Percentiles rank a stretch among this genome's conserved stretches.
Conservation (phyloP, 352 stramenopile genomes). For the Hyphochytrium catenoides region DNA sequence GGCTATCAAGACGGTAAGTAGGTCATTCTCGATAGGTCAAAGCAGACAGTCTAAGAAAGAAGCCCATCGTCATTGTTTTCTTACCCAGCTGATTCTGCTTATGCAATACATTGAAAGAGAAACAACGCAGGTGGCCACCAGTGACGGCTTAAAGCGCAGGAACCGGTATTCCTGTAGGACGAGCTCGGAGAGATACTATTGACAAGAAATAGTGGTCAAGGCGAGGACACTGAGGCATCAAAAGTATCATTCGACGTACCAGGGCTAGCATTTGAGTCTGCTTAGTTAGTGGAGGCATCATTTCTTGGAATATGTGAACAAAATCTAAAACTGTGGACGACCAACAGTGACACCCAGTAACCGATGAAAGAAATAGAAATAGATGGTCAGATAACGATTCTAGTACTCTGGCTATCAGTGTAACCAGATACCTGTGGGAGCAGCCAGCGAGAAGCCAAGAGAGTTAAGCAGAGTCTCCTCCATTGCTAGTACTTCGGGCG, state of each 20-base stretch:
- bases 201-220: no score
- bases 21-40: no score
- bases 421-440: constrained; percentile 34
- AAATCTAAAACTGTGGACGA: constrained; percentile 40
- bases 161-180: constrained; percentile 66
- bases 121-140: constrained; percentile 51
- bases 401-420: constrained; percentile 4
- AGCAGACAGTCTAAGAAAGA: no score
- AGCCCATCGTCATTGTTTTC: no score
- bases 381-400: constrained; percentile 1
- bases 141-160: constrained; percentile 46
- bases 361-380: background rate
- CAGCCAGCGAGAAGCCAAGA: constrained; percentile 65
- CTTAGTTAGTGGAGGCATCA: constrained; percentile 51
- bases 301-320: constrained; percentile 62
- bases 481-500: constrained; percentile 63
- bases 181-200: constrained; percentile 62
- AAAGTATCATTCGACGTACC: no score
- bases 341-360: background rate
- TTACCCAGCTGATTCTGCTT: no score
- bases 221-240: no score
- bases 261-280: constrained; percentile 60
- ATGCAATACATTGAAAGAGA: constrained; percentile 61
- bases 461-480: constrained; percentile 71
- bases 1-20: no score